These are phyloP conservation scores for Beauveria brongniartii DNA, from an alignment of 2,329 filamentous ascomycete genomes.

Conservation along the genomic window DNA sequence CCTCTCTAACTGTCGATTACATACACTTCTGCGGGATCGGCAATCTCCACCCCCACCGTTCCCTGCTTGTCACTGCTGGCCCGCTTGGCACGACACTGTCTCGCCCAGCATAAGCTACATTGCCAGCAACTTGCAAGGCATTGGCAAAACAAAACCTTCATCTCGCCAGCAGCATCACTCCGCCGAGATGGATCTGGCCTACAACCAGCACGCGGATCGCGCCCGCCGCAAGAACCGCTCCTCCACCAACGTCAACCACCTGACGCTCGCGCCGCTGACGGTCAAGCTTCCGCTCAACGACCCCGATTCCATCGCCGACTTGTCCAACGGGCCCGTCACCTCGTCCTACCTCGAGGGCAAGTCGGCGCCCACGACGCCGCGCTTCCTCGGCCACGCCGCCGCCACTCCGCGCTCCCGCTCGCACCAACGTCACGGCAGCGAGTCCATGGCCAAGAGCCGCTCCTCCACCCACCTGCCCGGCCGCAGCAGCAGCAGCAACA, in stretches of 20 bases:
- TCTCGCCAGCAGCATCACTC: neutral
- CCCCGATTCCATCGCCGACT: slow-evolving; percentile 37
- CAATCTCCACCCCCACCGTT: neutral
- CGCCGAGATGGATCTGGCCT: slow-evolving; percentile 48
- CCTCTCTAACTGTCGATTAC: neutral
- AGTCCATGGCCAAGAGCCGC: slow-evolving; percentile 49
- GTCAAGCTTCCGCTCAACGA: slow-evolving; percentile 52
- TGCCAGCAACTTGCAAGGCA: neutral
- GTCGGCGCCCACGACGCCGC: slow-evolving; percentile 56
- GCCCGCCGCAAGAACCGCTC: slow-evolving; percentile 52
- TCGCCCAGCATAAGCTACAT: neutral
- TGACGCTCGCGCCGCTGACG: slow-evolving; percentile 57
- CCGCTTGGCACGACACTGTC: neutral
- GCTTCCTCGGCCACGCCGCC: slow-evolving; percentile 51
- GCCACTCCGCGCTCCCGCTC: slow-evolving; percentile 40
- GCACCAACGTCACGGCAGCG: slow-evolving; percentile 32
- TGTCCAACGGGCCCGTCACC: slow-evolving; percentile 24
- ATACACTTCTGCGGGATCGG: no score
- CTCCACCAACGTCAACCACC: slow-evolving; percentile 49
- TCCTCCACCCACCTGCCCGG: slow-evolving; percentile 48
- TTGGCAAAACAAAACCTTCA: neutral
- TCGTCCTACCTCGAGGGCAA: slow-evolving; percentile 52
- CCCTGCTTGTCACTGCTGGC: neutral
- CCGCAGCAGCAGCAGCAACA: slow-evolving; percentile 13
- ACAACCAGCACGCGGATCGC: slow-evolving; percentile 51